phyloP scores from a whole-genome alignment of 2,329 filamentous ascomycete genomes.

The Pyricularia sp. region DNA sequence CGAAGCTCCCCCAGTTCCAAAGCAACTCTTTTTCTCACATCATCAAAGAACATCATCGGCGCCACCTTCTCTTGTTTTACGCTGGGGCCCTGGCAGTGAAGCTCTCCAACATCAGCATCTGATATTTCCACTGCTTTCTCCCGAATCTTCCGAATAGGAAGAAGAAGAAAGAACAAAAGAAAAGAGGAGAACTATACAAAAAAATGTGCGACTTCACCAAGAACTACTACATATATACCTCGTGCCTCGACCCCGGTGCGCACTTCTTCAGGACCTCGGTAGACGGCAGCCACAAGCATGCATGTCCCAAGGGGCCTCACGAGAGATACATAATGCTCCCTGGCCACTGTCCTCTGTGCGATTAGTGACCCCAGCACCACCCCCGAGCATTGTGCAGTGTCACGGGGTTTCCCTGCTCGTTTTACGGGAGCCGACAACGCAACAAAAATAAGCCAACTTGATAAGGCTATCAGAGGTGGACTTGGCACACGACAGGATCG shows the following conservation, averaged over 20 bases:
- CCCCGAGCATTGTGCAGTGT: too few species aligned
- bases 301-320: conserved; percentile 57
- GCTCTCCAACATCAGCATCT: background rate
- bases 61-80: background rate
- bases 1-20: background rate
- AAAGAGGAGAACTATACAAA: background rate
- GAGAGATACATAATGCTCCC: conserved; percentile 65
- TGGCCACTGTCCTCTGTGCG: conserved; percentile 49
- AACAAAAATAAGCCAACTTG: background rate
- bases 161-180: background rate
- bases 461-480: background rate
- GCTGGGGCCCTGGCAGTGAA: background rate
- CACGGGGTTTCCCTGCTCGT: background rate
- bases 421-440: background rate
- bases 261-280: conserved; percentile 64
- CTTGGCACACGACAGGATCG: background rate
- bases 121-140: background rate
- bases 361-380: background rate
- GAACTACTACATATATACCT: conserved; percentile 69
- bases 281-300: conserved; percentile 51
- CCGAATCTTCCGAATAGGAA: background rate
- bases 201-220: conserved; percentile 58
- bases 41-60: background rate
- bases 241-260: conserved; percentile 56
- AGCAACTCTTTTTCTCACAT: background rate